Evolutionary conservation across 129 eudicot genomes (phyloP).

Genomic region (Saussurea involucrata): DNA sequence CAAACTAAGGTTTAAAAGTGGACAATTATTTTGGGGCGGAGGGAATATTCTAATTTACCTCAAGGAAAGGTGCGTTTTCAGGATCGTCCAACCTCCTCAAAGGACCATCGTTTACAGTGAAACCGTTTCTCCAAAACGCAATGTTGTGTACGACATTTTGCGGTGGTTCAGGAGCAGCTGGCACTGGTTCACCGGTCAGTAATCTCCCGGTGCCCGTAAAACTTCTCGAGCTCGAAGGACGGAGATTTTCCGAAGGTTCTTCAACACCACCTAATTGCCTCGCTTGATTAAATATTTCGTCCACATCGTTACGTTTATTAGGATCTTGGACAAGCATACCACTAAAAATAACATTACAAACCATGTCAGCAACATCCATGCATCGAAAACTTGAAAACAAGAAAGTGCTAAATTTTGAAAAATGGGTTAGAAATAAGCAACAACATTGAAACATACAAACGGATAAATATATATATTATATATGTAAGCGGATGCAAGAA

Average conservation of each 20-base stretch:
- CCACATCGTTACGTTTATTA: constrained; percentile 69
- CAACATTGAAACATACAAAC: too few species aligned
- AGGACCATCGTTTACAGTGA: constrained; percentile 89
- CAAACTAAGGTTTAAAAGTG: neutral
- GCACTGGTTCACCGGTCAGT: constrained; percentile 62
- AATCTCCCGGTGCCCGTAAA: constrained; percentile 87
- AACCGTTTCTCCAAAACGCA: constrained; percentile 94
- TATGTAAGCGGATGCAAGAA: too few species aligned
- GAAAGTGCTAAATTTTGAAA: neutral
- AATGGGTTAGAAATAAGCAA: too few species aligned
- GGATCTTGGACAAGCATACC: constrained; percentile 99
- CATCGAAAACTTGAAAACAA: neutral
- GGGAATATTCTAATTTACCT: constrained; percentile 37
- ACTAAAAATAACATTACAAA: constrained; percentile 40
- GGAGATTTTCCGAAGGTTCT: constrained; percentile 64
- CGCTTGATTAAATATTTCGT: constrained; percentile 86
- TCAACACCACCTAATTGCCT: constrained; percentile 82
- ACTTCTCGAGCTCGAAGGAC: constrained; percentile 79
- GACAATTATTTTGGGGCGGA: neutral
- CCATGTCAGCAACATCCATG: constrained; percentile 9
- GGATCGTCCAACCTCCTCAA: constrained; percentile 96
- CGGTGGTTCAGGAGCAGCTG: constrained; percentile 70
- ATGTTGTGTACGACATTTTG: constrained; percentile 76
- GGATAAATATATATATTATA: too few species aligned
- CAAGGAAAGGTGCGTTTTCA: constrained; percentile 84